Conservation (phyloP, 140 eudicot species). For the Oenanthe javanica region DNA sequence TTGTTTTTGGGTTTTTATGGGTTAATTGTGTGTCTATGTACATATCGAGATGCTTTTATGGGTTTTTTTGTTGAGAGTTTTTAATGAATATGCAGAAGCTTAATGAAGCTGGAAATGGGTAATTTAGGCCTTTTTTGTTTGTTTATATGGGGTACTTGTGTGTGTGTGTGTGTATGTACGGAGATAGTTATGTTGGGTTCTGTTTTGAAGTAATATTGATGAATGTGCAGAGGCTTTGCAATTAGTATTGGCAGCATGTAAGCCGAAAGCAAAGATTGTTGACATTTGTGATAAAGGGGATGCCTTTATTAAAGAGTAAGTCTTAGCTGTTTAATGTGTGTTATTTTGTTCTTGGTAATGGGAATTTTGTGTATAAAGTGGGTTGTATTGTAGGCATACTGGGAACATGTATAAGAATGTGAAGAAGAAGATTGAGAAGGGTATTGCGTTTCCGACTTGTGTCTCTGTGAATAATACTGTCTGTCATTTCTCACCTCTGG, state of each 20-base stretch:
- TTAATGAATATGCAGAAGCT: too few species aligned
- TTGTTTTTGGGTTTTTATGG: too few species aligned
- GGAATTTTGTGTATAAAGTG: not conserved
- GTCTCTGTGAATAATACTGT: constrained; percentile 71
- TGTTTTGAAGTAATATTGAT: too few species aligned
- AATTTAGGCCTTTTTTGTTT: not conserved
- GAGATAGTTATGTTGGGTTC: too few species aligned
- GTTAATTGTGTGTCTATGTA: too few species aligned
- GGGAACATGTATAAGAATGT: constrained; percentile 68
- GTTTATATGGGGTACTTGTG: not conserved
- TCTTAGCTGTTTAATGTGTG: not conserved
- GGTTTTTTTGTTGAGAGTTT: too few species aligned
- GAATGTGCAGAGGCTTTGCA: constrained; percentile 73
- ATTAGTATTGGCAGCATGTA: constrained; percentile 81
- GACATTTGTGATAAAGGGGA: constrained; percentile 92
- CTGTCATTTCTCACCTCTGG: constrained; percentile 79
- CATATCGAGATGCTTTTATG: too few species aligned
- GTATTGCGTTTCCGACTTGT: constrained; percentile 88
- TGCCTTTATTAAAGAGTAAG: constrained; percentile 65
- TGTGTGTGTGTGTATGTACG: not conserved
- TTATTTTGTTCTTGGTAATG: not conserved
- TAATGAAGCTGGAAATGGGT: not conserved
- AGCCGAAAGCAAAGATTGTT: constrained; percentile 76
- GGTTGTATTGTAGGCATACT: not conserved
- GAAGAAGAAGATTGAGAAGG: constrained; percentile 85